These are phyloP conservation scores for Trametes villosa DNA, from an alignment of 768 basidiomycete genomes.

Conservation along the genomic window DNA sequence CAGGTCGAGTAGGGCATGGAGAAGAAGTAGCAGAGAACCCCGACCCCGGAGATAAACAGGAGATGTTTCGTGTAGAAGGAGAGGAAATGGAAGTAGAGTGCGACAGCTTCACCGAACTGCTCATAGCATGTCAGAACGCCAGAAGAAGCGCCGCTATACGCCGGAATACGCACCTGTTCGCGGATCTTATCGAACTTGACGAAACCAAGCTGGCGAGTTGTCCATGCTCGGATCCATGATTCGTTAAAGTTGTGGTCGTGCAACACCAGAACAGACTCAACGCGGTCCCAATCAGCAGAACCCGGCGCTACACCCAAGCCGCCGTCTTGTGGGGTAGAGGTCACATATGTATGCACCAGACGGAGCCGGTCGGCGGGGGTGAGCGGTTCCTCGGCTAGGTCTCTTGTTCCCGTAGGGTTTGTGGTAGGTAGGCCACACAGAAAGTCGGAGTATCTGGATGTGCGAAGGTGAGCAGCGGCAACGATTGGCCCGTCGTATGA, in stretches of 20 bases:
- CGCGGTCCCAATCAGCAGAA: constrained; percentile 73
- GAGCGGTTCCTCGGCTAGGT: constrained; percentile 50
- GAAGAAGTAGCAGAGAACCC: constrained; percentile 70
- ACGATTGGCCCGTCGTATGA: neutral
- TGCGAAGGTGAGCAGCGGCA: neutral
- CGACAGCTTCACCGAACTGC: constrained; percentile 80
- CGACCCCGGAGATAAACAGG: constrained; percentile 72
- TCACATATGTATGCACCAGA: constrained; percentile 73
- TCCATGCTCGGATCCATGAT: constrained; percentile 79
- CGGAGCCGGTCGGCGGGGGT: constrained; percentile 80
- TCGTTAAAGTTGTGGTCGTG: constrained; percentile 86
- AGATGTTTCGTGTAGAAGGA: constrained; percentile 83
- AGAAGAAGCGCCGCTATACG: neutral
- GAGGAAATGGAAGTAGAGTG: constrained; percentile 90
- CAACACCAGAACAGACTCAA: constrained; percentile 80
- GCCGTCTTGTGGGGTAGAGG: constrained; percentile 72
- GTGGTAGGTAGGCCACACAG: constrained; percentile 71
- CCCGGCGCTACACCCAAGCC: constrained; percentile 84
- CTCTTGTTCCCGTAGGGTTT: constrained; percentile 45
- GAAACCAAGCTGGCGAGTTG: constrained; percentile 61
- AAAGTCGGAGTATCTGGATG: constrained; percentile 70
- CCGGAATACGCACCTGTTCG: constrained; percentile 56
- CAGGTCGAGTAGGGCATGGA: constrained; percentile 72
- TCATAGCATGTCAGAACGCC: constrained; percentile 23
- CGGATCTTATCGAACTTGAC: constrained; percentile 71